Percentiles rank a stretch among this genome's conserved stretches.
Evolutionary conservation across 305 asterid species (phyloP).

Genomic region (Fraxinus paxiana): DNA sequence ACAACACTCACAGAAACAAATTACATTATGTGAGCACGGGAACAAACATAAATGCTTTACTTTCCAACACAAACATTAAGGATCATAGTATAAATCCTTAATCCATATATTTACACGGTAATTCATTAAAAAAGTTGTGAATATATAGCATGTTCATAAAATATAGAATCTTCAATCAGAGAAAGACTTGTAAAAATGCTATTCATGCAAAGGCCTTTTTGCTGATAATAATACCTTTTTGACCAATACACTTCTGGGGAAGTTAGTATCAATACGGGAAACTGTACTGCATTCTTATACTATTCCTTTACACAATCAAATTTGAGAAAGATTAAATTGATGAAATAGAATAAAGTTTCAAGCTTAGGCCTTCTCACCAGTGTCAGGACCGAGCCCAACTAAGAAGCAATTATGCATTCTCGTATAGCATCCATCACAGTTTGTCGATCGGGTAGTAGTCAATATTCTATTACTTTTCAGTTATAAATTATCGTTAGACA

Average conservation of each 20-base stretch:
- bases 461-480: neutral
- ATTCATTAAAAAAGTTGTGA: neutral
- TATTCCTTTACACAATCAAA: neutral
- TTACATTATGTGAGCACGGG: neutral
- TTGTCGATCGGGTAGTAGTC: neutral
- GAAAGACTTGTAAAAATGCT: neutral
- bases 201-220: neutral
- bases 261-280: neutral
- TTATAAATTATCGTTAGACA: neutral
- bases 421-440: neutral
- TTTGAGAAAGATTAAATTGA: neutral
- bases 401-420: neutral
- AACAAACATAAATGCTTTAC: neutral
- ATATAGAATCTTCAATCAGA: neutral
- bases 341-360: neutral
- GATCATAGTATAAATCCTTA: neutral
- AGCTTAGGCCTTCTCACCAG: neutral
- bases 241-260: neutral
- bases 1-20: neutral
- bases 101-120: neutral
- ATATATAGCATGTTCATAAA: neutral
- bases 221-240: neutral
- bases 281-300: neutral
- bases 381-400: neutral
- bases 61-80: neutral